Percentiles rank a stretch among this genome's conserved stretches.
These are phyloP conservation scores for Phlyctochytrium bullatum DNA, from an alignment of 192 early-diverging fungal genomes.

Conservation along the genomic window DNA sequence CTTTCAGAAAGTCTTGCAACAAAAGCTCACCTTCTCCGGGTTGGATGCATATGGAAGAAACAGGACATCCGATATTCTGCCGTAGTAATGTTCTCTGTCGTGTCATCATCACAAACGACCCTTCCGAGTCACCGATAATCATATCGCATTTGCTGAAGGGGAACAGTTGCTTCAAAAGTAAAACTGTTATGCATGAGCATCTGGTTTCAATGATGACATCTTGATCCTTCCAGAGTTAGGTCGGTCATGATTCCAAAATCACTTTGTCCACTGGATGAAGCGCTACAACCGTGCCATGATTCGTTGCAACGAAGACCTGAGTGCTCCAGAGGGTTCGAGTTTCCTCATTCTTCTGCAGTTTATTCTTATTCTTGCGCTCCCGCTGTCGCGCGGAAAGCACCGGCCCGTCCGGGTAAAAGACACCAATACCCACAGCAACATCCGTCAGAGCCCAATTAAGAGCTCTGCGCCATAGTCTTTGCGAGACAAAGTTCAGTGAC, in stretches of 20 bases:
- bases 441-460: too few relatives aligned
- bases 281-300: neutral
- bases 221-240: neutral
- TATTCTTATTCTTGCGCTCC: neutral
- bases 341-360: neutral
- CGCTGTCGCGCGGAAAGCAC: neutral
- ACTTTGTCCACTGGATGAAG: neutral
- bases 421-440: neutral
- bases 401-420: slow-evolving; percentile 3
- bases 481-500: too few relatives aligned
- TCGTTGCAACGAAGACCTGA: neutral
- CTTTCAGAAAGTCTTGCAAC: too few relatives aligned
- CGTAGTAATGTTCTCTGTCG: neutral
- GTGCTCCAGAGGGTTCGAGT: neutral
- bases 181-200: neutral
- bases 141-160: slow-evolving; percentile 1
- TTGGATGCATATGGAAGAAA: neutral
- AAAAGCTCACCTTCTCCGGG: neutral
- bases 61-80: neutral
- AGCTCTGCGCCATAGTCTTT: neutral
- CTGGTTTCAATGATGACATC: neutral
- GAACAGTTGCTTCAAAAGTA: neutral
- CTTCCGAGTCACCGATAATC: neutral
- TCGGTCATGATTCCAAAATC: neutral
- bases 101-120: neutral